Evolutionary conservation across 208 protist genomes (phyloP).

Genomic region (Trypanosoma scelopori): DNA sequence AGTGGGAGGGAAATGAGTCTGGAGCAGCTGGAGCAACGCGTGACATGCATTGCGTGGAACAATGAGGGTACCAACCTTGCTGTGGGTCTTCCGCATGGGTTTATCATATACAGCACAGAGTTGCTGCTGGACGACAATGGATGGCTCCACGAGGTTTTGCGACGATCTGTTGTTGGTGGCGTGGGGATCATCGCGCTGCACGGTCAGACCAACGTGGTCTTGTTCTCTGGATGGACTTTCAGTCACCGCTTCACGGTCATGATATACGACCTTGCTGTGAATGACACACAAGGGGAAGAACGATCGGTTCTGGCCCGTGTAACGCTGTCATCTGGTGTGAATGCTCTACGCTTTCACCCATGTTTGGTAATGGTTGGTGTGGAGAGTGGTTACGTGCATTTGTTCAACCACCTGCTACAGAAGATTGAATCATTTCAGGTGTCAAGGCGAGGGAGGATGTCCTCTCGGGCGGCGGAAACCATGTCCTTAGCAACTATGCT

Average conservation of each 20-base stretch:
- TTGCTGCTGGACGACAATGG: slow-evolving; percentile 22
- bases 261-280: slow-evolving; percentile 20
- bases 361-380: slow-evolving; percentile 48
- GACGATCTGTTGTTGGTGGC: slow-evolving; percentile 56
- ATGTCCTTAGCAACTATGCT: slow-evolving; percentile 24
- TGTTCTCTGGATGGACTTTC: slow-evolving; percentile 37
- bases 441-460: not conserved
- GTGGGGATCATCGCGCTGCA: slow-evolving; percentile 52
- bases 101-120: slow-evolving; percentile 76
- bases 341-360: slow-evolving; percentile 28
- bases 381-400: slow-evolving; percentile 39
- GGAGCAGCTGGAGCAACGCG: not conserved
- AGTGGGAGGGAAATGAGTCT: not conserved
- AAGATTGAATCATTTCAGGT: slow-evolving; percentile 20
- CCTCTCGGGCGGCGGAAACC: not conserved
- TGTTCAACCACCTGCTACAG: slow-evolving; percentile 25
- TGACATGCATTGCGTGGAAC: slow-evolving; percentile 71
- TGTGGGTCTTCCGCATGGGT: slow-evolving; percentile 57
- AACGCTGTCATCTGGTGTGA: slow-evolving; percentile 10
- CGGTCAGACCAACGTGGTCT: slow-evolving; percentile 62
- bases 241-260: slow-evolving; percentile 14
- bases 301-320: slow-evolving; percentile 11
- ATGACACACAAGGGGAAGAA: not conserved
- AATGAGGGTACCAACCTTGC: slow-evolving; percentile 55
- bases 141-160: slow-evolving; percentile 44